phyloP scores from a whole-genome alignment of 805 yeast genomes.

The Brettanomyces bruxellensis region DNA sequence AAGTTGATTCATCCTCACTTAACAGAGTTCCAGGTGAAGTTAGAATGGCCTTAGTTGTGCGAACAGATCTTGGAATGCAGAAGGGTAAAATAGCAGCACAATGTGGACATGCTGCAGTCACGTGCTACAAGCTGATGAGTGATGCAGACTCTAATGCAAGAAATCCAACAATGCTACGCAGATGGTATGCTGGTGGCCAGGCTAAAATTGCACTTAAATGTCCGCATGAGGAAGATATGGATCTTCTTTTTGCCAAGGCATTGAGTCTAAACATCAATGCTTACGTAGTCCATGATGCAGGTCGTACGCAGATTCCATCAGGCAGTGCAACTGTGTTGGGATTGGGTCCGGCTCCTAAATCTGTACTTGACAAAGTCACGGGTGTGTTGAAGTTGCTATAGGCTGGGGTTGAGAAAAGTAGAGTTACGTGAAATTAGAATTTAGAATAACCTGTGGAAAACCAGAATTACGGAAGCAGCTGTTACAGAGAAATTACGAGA shows the following conservation, averaged over 20 bases:
- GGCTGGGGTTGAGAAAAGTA: no score
- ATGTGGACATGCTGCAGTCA: constrained; percentile 95
- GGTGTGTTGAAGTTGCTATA: constrained; percentile 52
- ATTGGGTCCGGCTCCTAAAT: constrained; percentile 90
- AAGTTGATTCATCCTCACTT: constrained; percentile 49
- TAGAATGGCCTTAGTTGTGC: constrained; percentile 77
- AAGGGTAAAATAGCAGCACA: constrained; percentile 98
- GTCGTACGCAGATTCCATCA: constrained; percentile 92
- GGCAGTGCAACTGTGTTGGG: constrained; percentile 97
- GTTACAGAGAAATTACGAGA: background rate
- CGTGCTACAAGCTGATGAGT: constrained; percentile 66
- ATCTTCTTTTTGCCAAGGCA: constrained; percentile 71
- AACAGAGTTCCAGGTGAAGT: constrained; percentile 72
- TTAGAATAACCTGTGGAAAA: background rate
- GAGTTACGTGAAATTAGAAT: no score
- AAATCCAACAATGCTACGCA: constrained; percentile 51
- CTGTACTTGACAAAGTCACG: constrained; percentile 72
- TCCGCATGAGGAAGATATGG: constrained; percentile 61
- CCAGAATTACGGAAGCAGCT: background rate
- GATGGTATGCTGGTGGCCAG: constrained; percentile 85
- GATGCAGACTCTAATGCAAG: constrained; percentile 41
- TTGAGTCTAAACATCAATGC: constrained; percentile 71
- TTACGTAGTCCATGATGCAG: constrained; percentile 87
- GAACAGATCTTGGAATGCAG: constrained; percentile 85
- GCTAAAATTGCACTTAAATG: constrained; percentile 87